phyloP scores from a whole-genome alignment of 73 alveolate species.

The Tetrahymena elliotti region DNA sequence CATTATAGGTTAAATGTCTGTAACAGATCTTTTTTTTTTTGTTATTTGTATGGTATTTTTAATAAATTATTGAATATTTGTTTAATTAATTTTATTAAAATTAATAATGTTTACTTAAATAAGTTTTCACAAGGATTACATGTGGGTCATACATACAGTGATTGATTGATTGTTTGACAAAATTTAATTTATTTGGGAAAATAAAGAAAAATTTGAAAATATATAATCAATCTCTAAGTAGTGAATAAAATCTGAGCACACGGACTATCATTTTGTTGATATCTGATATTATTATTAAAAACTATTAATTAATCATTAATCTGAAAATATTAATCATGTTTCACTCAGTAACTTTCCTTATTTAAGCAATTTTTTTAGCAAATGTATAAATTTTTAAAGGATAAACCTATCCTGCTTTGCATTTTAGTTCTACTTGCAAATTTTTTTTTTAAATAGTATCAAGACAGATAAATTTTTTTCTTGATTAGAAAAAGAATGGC shows the following conservation, averaged over 20 bases:
- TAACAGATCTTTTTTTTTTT: neutral
- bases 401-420: neutral
- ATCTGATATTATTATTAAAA: neutral
- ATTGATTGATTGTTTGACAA: too few species aligned
- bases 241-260: neutral
- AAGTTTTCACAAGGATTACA: neutral
- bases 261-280: neutral
- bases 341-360: neutral
- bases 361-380: neutral
- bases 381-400: neutral
- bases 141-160: neutral
- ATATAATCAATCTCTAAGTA: neutral
- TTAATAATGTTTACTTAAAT: neutral
- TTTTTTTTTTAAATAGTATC: too few species aligned
- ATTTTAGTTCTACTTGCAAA: too few species aligned
- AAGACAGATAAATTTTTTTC: neutral
- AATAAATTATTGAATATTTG: neutral
- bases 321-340: neutral
- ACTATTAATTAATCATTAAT: neutral
- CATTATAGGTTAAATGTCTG: neutral
- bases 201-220: neutral
- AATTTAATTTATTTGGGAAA: neutral
- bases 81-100: neutral
- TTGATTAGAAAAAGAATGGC: neutral
- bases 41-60: neutral